Evolutionary conservation across 495 filamentous ascomycete species (phyloP).

Genomic region (Zalerion maritima): DNA sequence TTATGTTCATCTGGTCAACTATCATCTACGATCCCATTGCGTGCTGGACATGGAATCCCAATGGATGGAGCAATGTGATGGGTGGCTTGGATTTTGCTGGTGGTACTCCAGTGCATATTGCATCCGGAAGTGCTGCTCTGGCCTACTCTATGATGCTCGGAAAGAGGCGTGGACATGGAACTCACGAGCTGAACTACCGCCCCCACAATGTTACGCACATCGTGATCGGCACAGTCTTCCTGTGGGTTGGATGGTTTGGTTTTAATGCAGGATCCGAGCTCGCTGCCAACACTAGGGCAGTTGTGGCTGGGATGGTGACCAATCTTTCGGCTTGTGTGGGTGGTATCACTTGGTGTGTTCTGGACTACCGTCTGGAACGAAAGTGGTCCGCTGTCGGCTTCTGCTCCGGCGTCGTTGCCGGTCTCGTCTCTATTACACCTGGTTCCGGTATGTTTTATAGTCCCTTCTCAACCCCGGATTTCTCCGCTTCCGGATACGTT

Average conservation of each 20-base stretch:
- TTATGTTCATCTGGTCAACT: slow-evolving; percentile 94
- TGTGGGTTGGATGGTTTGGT: slow-evolving; percentile 99
- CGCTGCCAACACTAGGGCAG: slow-evolving; percentile 72
- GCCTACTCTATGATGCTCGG: slow-evolving; percentile 86
- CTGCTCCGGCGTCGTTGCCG: slow-evolving; percentile 87
- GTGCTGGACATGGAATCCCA: slow-evolving; percentile 95
- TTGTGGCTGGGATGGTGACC: slow-evolving; percentile 61
- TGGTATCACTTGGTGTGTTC: slow-evolving; percentile 87
- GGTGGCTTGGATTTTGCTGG: slow-evolving; percentile 93
- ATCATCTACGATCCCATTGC: slow-evolving; percentile 91
- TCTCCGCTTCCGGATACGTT: background rate
- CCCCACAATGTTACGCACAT: slow-evolving; percentile 97
- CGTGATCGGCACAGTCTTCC: slow-evolving; percentile 91
- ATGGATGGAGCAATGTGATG: slow-evolving; percentile 69
- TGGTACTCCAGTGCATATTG: slow-evolving; percentile 91
- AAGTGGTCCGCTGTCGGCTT: slow-evolving; percentile 98
- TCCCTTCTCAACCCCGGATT: slow-evolving; percentile 5
- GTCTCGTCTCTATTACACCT: slow-evolving; percentile 85
- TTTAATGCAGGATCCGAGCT: slow-evolving; percentile 96
- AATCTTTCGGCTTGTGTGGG: slow-evolving; percentile 70
- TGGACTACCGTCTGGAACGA: slow-evolving; percentile 85
- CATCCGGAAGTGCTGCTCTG: slow-evolving; percentile 77
- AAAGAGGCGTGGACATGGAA: slow-evolving; percentile 75
- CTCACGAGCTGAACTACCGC: slow-evolving; percentile 86
- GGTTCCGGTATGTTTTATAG: slow-evolving; percentile 42